Percentiles rank a stretch among this genome's conserved stretches.
These are phyloP conservation scores for Setomelanomma holmii DNA, from an alignment of 2,329 filamentous ascomycete genomes.

Conservation along the genomic window DNA sequence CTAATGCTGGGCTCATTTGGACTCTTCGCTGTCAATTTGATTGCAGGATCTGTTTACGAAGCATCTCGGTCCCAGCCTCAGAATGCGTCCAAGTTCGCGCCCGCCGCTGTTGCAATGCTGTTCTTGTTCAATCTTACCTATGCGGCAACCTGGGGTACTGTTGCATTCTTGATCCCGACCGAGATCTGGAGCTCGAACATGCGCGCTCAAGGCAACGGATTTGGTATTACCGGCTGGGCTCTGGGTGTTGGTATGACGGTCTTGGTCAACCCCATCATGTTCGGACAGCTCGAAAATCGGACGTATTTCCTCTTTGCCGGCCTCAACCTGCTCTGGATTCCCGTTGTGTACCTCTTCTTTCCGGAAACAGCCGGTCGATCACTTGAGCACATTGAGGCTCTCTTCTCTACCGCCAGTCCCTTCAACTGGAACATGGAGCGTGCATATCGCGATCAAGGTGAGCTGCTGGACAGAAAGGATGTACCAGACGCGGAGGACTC, in stretches of 20 bases:
- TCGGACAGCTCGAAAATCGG: not conserved
- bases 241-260: constrained; percentile 5
- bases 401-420: constrained; percentile 5
- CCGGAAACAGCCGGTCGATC: constrained; percentile 52
- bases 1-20: constrained; percentile 4
- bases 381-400: constrained; percentile 5
- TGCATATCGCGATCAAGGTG: not conserved
- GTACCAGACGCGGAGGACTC: not conserved
- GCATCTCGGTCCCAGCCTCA: constrained; percentile 7
- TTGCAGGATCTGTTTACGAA: constrained; percentile 35
- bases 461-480: not conserved
- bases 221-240: constrained; percentile 8
- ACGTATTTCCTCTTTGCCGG: constrained; percentile 23
- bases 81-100: constrained; percentile 2
- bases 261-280: constrained; percentile 7
- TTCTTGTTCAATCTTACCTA: constrained; percentile 4
- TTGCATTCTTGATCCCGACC: constrained; percentile 6
- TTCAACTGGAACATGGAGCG: constrained; percentile 1
- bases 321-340: constrained; percentile 46
- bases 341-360: constrained; percentile 56
- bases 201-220: constrained; percentile 8
- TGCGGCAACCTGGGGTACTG: constrained; percentile 3
- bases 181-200: constrained; percentile 6
- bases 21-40: constrained; percentile 24
- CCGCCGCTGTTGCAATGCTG: constrained; percentile 4